Percentiles rank a stretch among this genome's conserved stretches.
Evolutionary conservation across 768 basidiomycete genomes (phyloP).

Genomic region (Lentinula guzmanii): DNA sequence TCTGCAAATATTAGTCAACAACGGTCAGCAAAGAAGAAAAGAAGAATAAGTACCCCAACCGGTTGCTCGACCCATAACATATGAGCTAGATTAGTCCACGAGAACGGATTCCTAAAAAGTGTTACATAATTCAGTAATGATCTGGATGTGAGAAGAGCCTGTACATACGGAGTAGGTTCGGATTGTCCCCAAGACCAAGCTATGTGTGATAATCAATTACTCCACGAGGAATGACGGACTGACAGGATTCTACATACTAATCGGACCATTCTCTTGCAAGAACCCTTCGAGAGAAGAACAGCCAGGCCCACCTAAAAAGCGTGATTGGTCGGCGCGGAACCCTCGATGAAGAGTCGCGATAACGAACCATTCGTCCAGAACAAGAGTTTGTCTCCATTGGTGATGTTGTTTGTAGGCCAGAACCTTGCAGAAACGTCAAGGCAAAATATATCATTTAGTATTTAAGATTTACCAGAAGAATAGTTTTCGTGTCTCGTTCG

Average conservation of each 20-base stretch:
- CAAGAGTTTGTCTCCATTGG: conserved; percentile 53
- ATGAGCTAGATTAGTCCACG: conserved; percentile 69
- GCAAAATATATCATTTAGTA: conserved; percentile 4
- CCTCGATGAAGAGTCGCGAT: neutral
- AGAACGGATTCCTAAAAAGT: conserved; percentile 48
- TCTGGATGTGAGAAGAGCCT: conserved; percentile 7
- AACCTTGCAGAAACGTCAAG: conserved; percentile 50
- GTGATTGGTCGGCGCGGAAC: conserved; percentile 16
- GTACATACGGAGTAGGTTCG: conserved; percentile 19
- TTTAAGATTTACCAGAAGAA: conserved; percentile 30
- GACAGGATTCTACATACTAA: conserved; percentile 27
- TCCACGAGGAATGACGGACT: neutral
- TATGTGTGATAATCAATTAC: conserved; percentile 9
- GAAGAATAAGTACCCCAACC: conserved; percentile 38
- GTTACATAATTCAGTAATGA: conserved; percentile 22
- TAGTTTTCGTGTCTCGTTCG: conserved; percentile 58
- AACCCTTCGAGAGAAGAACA: conserved; percentile 65
- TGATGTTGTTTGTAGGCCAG: conserved; percentile 59
- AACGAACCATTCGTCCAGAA: conserved; percentile 51
- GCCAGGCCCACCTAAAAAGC: conserved; percentile 56
- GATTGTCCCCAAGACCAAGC: conserved; percentile 49
- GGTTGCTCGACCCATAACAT: conserved; percentile 70
- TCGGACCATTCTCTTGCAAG: conserved; percentile 61
- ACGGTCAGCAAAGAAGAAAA: neutral
- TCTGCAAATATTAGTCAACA: conserved; percentile 20